Evolutionary conservation across 768 basidiomycete genomes (phyloP), one percentile per base, ranked within the genome.

Genomic region (Boletus subcaerulescens): DNA sequence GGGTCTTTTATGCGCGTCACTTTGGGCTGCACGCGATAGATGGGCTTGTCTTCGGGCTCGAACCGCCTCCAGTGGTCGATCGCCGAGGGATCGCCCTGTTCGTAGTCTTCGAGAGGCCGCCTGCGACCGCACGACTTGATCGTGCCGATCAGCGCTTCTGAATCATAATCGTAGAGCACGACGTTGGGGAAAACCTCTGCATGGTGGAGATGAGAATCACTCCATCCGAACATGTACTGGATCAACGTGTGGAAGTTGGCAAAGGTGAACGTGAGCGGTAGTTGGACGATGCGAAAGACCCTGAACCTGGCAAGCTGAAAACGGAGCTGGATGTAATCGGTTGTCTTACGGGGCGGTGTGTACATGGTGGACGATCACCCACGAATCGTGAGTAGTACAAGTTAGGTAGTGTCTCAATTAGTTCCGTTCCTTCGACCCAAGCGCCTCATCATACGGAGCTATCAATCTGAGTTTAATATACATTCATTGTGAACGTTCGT

Each of bases 151-250:
- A 54, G n/a, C 15, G 42, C 36, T 18, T 48, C 53, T 20, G 46
- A 48, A 8, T 48, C 44, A 10, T 48, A 38, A 3, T 63, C 56
- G 45, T 62, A 59, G 40, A 64, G 54, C 43, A 64, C 61, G 41
- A 62, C 60, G 29, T 70, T 52, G 22, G 57, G 42, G 22, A 55
- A 63, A 5, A 65, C 64, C 32, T 63, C 59, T 22, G 66, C 59
- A 4, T 41, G 54, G 48, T 69, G 69, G 24, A 56, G 43, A 49
- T 68, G 70, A 15, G 53, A 49, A 22, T 66, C 45, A 36, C 55
- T 58, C 69, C 69, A 71, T 46, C 71, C 71, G 50, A 72, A 72
- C 57, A 66, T 60, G 58, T 64, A 67, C 45, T 65, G 64, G 47
- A 72, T 60, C 57, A 64, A 54, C 11, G 35, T 56, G 55, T 66